phyloP scores from a whole-genome alignment of 2,329 filamentous ascomycete genomes.

The Penicillium sp. region DNA sequence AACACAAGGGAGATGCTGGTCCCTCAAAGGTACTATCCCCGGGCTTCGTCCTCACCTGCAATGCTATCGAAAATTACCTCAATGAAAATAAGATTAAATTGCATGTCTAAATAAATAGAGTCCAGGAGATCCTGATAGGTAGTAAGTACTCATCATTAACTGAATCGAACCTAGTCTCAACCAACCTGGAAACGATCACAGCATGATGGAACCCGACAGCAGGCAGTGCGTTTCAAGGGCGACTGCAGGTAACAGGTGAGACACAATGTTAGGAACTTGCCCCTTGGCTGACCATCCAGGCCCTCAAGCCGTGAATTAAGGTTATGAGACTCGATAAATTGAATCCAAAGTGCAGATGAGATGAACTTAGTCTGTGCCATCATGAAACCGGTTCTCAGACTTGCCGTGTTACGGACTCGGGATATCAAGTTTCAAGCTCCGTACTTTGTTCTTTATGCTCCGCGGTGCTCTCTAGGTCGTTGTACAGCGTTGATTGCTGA shows the following conservation, averaged over 20 bases:
- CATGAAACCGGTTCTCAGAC: background rate
- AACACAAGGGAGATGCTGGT: too few species aligned
- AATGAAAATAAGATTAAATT: too few species aligned
- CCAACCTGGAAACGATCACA: background rate
- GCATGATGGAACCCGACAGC: background rate
- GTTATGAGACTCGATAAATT: slow-evolving; percentile 1
- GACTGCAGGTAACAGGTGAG: background rate
- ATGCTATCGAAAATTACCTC: too few species aligned
- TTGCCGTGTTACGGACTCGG: background rate
- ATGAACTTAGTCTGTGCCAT: background rate
- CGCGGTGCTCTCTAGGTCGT: too few species aligned
- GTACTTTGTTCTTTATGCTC: too few species aligned
- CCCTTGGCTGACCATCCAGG: background rate
- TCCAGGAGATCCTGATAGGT: too few species aligned
- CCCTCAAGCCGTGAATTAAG: background rate
- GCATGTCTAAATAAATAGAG: too few species aligned
- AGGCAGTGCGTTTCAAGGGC: background rate
- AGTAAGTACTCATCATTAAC: too few species aligned
- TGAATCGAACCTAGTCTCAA: too few species aligned
- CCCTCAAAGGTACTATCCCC: too few species aligned
- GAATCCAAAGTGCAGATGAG: background rate
- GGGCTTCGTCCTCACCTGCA: too few species aligned
- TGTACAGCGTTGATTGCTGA: too few species aligned
- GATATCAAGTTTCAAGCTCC: background rate
- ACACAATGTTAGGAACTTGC: background rate